These are phyloP conservation scores for Astraeus odoratus DNA, from an alignment of 768 basidiomycete species.

Conservation along the genomic window DNA sequence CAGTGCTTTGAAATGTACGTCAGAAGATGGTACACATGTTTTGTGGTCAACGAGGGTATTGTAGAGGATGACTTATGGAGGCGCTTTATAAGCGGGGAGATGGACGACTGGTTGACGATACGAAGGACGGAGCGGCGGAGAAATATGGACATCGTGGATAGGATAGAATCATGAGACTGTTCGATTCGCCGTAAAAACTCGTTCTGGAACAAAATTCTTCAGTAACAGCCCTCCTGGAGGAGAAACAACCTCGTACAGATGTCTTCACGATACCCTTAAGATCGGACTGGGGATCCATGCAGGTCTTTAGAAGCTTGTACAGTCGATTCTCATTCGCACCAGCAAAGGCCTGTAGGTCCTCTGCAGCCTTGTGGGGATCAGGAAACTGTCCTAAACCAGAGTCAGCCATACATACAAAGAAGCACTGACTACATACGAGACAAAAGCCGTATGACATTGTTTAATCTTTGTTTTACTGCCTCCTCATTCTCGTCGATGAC, in stretches of 20 bases:
- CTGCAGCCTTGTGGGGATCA: constrained; percentile 67
- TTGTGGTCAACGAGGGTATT: constrained; percentile 19
- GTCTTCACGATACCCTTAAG: constrained; percentile 75
- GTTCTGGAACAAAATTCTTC: constrained; percentile 33
- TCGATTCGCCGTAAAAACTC: constrained; percentile 79
- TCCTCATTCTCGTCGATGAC: constrained; percentile 83
- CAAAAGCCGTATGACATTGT: constrained; percentile 47
- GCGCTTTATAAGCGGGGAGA: constrained; percentile 73
- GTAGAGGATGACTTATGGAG: constrained; percentile 42
- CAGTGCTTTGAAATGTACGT: constrained; percentile 66
- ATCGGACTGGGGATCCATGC: constrained; percentile 80
- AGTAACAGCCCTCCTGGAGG: neutral
- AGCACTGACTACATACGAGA: constrained; percentile 42
- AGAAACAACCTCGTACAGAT: constrained; percentile 38
- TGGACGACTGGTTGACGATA: constrained; percentile 77
- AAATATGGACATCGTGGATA: constrained; percentile 63
- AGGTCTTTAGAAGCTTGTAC: constrained; percentile 77
- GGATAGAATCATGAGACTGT: constrained; percentile 52
- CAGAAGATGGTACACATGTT: constrained; percentile 47
- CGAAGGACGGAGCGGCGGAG: constrained; percentile 65
- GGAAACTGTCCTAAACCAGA: constrained; percentile 40
- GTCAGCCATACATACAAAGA: neutral
- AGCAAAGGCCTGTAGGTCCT: constrained; percentile 79
- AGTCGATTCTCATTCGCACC: constrained; percentile 79
- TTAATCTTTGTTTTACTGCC: constrained; percentile 46